Conservation (phyloP, 1,284 basidiomycete genomes). For the Moniliophthora roreri region DNA sequence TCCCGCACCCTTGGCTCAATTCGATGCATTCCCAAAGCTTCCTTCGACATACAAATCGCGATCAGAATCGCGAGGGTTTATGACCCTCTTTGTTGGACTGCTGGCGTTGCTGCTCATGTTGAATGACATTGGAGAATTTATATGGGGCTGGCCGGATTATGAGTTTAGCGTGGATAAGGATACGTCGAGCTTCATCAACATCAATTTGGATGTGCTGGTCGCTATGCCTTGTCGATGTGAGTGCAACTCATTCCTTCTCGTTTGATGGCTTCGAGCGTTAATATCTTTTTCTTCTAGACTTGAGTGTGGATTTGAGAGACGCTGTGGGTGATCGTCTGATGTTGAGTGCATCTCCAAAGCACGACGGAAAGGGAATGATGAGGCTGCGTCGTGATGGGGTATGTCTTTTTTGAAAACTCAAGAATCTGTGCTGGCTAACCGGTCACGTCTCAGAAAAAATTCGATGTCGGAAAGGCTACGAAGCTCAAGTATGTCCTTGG, state of each 20-base stretch:
- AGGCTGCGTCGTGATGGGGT: constrained; percentile 73
- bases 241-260: constrained; percentile 30
- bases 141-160: constrained; percentile 90
- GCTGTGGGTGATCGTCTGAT: constrained; percentile 90
- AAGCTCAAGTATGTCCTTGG: constrained; percentile 57
- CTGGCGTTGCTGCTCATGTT: constrained; percentile 76
- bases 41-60: constrained; percentile 86
- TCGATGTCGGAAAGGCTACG: constrained; percentile 83
- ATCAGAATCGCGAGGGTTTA: constrained; percentile 84
- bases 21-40: constrained; percentile 89
- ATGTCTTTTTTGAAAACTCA: constrained; percentile 24
- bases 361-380: constrained; percentile 61
- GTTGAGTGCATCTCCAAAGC: constrained; percentile 48
- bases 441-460: constrained; percentile 56
- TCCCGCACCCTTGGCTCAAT: constrained; percentile 51
- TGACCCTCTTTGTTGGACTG: constrained; percentile 79
- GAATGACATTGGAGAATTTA: constrained; percentile 87
- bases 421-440: constrained; percentile 7
- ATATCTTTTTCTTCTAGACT: constrained; percentile 46
- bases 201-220: constrained; percentile 90
- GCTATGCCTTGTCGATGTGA: constrained; percentile 91
- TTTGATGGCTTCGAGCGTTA: constrained; percentile 5
- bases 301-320: constrained; percentile 90
- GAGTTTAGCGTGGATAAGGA: constrained; percentile 82
- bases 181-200: constrained; percentile 61